phyloP scores from a whole-genome alignment of 2,329 filamentous ascomycete species.

The Fusarium equiseti region DNA sequence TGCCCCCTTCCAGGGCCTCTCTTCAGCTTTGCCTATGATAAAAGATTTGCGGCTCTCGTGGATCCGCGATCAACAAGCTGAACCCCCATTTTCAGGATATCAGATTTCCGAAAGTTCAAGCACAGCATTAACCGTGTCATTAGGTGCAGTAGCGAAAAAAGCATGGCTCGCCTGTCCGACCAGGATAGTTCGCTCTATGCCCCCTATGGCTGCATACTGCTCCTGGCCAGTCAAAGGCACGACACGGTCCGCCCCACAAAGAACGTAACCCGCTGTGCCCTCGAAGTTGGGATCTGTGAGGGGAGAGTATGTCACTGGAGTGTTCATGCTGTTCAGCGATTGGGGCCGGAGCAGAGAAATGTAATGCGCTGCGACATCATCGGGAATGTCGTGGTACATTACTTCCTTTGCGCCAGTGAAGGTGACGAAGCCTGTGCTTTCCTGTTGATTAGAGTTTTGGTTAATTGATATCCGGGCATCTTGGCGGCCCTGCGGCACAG shows the following conservation, averaged over 20 bases:
- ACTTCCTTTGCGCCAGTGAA: constrained; percentile 1
- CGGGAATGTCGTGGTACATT: constrained; percentile 14
- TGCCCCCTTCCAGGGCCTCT: too few species aligned
- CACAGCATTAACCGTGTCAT: background rate
- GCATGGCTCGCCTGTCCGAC: constrained; percentile 15
- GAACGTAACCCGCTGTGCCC: background rate
- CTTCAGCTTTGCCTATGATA: too few species aligned
- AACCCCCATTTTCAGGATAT: background rate
- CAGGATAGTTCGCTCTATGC: background rate
- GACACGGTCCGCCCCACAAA: constrained; percentile 12
- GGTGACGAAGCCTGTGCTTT: constrained; percentile 1
- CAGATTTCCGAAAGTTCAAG: background rate
- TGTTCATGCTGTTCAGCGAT: constrained; percentile 2
- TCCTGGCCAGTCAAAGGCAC: constrained; percentile 5
- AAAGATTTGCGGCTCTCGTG: too few species aligned
- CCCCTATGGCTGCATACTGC: constrained; percentile 1
- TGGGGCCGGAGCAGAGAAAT: background rate
- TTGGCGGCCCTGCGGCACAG: background rate
- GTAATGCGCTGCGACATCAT: background rate
- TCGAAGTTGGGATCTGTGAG: constrained; percentile 4
- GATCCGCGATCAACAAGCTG: background rate
- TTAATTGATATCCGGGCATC: background rate
- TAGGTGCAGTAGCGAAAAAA: constrained; percentile 1
- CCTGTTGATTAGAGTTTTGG: background rate
- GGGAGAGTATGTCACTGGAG: constrained; percentile 4